Base-by-base conservation (phyloP, 257 asterid species). In the Rauvolfia tetraphylla region DNA sequence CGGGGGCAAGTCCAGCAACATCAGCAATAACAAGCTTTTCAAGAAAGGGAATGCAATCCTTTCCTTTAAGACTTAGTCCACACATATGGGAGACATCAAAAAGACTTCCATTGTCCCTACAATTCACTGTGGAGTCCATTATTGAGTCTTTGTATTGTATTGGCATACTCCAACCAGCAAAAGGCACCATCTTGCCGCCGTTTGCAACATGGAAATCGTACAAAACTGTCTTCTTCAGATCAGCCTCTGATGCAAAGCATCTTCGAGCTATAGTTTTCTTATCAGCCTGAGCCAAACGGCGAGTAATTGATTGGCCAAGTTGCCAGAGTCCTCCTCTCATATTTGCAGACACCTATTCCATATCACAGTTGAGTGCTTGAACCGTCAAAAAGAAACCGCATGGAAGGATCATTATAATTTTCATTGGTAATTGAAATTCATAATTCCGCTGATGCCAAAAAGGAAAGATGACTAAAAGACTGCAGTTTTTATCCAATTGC, bases 291-390 rank as follows among this genome's bases (percentile, higher is more conserved):
- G 88, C 87, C 81, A 95, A 77, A 67, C 94, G 93, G 51, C 99
- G 96, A 56, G 97, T 93, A 33, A 95, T 75, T 31, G 98, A 87
- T 77, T 91, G 98, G 53, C 98, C 98, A 18, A 95, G 97, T 83
- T 95, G 98, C 99, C 99, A 95, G 77, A 95, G 76, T 51, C 97
- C 97, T 84, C 99, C 99, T 79, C 98, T 93, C 99, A 95, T 95
- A 74, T 86, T 87, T 78, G 72, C 59, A 67, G 41, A 76, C 42
- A 67, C 59, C 91, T 85, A 77, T 81, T 34, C 46, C 48, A 29
- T 58, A 39, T 9, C 81, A 81, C 29, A 63, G 8, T 63, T 54
- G 14, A 74, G 57, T 22, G 59, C 29, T 49, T 29, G 29, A 56
- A 41, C 51, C 23, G 74, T 54, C 42, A 31, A 78, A 0, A 75